phyloP scores from a whole-genome alignment of 202 grass and related monocot genomes.

The Panicum hallii region DNA sequence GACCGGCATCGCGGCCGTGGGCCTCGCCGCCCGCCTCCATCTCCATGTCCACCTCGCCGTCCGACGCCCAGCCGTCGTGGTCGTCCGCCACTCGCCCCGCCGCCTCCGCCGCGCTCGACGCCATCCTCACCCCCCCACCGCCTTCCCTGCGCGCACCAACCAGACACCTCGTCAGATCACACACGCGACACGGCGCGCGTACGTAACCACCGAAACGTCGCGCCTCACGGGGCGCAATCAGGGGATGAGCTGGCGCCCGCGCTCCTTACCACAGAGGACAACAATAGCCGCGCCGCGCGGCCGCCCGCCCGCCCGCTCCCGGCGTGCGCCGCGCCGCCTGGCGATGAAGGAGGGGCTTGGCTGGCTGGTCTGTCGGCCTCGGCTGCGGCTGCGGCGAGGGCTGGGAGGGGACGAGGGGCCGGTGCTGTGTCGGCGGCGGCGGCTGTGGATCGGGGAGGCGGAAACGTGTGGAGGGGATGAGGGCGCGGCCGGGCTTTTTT shows the following conservation, averaged over 20 bases:
- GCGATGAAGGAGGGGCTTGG: background rate
- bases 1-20: conserved; percentile 27
- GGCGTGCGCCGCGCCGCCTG: background rate
- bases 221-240: background rate
- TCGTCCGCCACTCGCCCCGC: conserved; percentile 26
- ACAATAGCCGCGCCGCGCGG: background rate
- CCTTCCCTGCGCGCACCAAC: conserved; percentile 31
- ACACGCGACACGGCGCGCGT: background rate
- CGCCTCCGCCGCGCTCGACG: conserved; percentile 34
- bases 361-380: background rate
- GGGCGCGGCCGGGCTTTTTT: conserved; percentile 20
- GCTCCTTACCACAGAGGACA: background rate
- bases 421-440: conserved; percentile 24
- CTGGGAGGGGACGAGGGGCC: background rate
- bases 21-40: conserved; percentile 37
- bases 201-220: background rate
- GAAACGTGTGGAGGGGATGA: conserved; percentile 54
- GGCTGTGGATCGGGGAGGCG: conserved; percentile 32
- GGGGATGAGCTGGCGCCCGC: background rate
- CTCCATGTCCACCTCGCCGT: conserved; percentile 55
- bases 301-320: background rate
- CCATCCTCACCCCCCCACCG: conserved; percentile 16
- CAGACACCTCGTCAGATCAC: conserved; percentile 35
- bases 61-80: conserved; percentile 19
- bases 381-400: background rate